Evolutionary conservation across 2,329 filamentous ascomycete genomes (phyloP).

Genomic region (Neofusicoccum kwambonambiense): DNA sequence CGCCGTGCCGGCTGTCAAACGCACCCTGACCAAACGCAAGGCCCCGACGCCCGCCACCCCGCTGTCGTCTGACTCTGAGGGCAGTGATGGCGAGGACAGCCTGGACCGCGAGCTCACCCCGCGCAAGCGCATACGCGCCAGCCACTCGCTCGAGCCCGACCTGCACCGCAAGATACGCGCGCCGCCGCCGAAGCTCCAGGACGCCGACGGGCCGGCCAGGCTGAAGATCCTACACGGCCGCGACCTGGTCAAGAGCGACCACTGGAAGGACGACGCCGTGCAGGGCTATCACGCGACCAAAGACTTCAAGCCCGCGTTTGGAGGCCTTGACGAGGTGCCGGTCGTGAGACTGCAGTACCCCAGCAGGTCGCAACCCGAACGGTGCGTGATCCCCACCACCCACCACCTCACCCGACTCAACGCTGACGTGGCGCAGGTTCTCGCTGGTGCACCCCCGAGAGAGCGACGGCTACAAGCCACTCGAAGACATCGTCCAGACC

Average conservation of each 20-base stretch:
- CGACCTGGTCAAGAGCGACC: constrained; percentile 40
- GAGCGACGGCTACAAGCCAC: constrained; percentile 62
- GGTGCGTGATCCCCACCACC: constrained; percentile 45
- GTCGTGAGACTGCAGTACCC: constrained; percentile 80
- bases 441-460: constrained; percentile 77
- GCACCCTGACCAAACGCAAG: constrained; percentile 16
- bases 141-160: constrained; percentile 38
- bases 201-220: constrained; percentile 21
- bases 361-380: constrained; percentile 67
- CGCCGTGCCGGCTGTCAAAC: constrained; percentile 2
- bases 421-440: constrained; percentile 50
- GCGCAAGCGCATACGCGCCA: constrained; percentile 36
- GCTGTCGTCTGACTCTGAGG: constrained; percentile 13
- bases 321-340: constrained; percentile 42
- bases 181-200: constrained; percentile 17
- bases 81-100: constrained; percentile 11
- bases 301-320: constrained; percentile 55
- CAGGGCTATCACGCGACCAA: constrained; percentile 24
- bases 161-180: constrained; percentile 30
- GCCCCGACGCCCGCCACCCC: constrained; percentile 14
- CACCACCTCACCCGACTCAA: constrained; percentile 23
- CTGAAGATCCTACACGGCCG: constrained; percentile 40
- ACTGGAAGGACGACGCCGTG: constrained; percentile 22
- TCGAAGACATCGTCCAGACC: constrained; percentile 61
- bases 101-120: constrained; percentile 13